These are phyloP conservation scores for Pouteria glomerata DNA, from an alignment of 148 eudicot species.

Conservation along the genomic window DNA sequence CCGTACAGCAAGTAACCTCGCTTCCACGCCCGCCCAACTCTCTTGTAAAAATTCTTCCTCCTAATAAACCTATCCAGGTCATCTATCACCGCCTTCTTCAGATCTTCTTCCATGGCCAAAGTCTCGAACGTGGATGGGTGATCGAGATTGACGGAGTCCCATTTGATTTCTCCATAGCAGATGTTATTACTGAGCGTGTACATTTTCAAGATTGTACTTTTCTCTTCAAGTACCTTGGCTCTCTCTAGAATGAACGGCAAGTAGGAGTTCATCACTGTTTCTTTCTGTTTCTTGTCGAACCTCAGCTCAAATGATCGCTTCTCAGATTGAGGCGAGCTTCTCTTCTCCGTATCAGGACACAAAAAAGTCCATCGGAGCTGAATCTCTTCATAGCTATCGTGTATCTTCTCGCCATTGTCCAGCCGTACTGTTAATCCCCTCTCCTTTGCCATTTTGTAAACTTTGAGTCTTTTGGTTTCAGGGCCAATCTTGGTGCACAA, in stretches of 20 bases:
- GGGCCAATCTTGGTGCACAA: too few species aligned
- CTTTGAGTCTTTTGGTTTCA: too few species aligned
- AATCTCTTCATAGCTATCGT: not conserved
- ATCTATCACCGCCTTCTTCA: conserved; percentile 17
- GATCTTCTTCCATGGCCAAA: conserved; percentile 17
- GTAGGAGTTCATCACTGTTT: conserved; percentile 3
- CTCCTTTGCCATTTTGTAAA: too few species aligned
- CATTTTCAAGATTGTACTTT: conserved; percentile 1
- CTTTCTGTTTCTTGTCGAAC: conserved; percentile 9
- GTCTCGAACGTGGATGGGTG: conserved; percentile 23
- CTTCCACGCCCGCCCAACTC: conserved; percentile 20
- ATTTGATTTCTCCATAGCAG: not conserved
- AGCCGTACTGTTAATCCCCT: too few species aligned
- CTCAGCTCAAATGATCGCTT: conserved; percentile 6
- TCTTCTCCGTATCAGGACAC: not conserved
- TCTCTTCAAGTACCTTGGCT: not conserved
- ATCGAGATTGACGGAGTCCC: conserved; percentile 12
- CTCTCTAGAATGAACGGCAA: conserved; percentile 2
- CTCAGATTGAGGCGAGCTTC: not conserved
- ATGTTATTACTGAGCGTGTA: not conserved
- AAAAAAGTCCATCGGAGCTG: conserved; percentile 1
- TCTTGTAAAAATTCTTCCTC: conserved; percentile 17
- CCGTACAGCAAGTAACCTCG: too few species aligned
- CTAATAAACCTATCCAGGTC: conserved; percentile 19
- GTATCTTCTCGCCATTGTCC: too few species aligned